Evolutionary conservation across 2,329 filamentous ascomycete species (phyloP).

Genomic region (Pseudogymnoascus sp.): DNA sequence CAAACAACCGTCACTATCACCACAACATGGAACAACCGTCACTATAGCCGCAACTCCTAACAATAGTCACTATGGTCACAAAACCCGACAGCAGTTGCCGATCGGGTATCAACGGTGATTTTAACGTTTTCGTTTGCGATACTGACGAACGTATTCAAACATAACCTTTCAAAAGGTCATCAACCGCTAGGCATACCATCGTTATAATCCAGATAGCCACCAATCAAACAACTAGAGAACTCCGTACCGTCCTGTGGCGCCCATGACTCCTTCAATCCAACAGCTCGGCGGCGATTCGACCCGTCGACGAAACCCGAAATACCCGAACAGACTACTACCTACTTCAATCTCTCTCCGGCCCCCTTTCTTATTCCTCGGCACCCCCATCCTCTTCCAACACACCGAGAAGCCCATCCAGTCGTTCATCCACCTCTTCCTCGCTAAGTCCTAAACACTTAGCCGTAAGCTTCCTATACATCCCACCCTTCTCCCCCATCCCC

Average conservation of each 20-base stretch:
- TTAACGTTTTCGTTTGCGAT: background rate
- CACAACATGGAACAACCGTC: background rate
- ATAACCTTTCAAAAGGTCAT: background rate
- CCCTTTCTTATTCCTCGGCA: background rate
- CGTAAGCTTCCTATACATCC: constrained; percentile 65
- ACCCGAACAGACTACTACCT: background rate
- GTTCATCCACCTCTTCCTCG: constrained; percentile 63
- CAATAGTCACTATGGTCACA: background rate
- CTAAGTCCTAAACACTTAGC: constrained; percentile 61
- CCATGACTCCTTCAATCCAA: constrained; percentile 6
- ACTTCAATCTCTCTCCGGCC: background rate
- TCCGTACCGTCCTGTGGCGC: background rate
- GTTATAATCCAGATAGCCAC: constrained; percentile 10
- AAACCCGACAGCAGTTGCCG: background rate
- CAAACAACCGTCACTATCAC: background rate
- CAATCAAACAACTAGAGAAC: constrained; percentile 3
- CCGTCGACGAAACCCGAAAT: background rate
- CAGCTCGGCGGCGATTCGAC: background rate
- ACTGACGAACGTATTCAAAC: constrained; percentile 7
- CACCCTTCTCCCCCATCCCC: constrained; percentile 66
- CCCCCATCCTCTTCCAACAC: constrained; percentile 54
- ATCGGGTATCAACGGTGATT: background rate
- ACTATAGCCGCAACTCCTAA: background rate
- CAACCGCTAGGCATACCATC: background rate
- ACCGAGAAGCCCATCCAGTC: constrained; percentile 53